Evolutionary conservation across 2,329 filamentous ascomycete genomes (phyloP).

Genomic region (Teratosphaeria zuluensis): DNA sequence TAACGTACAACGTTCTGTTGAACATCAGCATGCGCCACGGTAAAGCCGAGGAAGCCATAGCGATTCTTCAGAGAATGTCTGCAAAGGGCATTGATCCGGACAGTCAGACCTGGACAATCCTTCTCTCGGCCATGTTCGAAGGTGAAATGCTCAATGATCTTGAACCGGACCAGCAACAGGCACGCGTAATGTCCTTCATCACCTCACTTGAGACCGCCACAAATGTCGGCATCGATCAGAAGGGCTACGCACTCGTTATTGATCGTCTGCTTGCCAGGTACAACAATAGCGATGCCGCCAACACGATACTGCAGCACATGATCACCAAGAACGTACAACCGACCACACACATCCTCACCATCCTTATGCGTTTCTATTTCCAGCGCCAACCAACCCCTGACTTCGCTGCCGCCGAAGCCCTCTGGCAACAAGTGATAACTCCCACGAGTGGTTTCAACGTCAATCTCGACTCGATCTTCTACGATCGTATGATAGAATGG

Average conservation of each 20-base stretch:
- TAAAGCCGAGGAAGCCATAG: slow-evolving; percentile 20
- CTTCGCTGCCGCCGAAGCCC: slow-evolving; percentile 47
- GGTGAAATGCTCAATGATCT: slow-evolving; percentile 37
- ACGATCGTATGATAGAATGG: slow-evolving; percentile 60
- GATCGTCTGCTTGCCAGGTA: slow-evolving; percentile 48
- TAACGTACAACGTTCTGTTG: slow-evolving; percentile 26
- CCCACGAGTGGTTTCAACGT: slow-evolving; percentile 16
- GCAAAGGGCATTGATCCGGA: slow-evolving; percentile 38
- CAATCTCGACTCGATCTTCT: slow-evolving; percentile 48
- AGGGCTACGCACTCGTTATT: slow-evolving; percentile 62
- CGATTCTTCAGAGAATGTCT: slow-evolving; percentile 34
- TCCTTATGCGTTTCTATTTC: slow-evolving; percentile 61
- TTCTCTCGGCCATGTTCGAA: slow-evolving; percentile 52
- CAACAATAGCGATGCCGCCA: slow-evolving; percentile 42
- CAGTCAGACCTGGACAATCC: slow-evolving; percentile 59
- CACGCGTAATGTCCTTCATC: slow-evolving; percentile 49
- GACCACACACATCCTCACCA: slow-evolving; percentile 62
- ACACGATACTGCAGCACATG: slow-evolving; percentile 56
- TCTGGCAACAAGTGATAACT: slow-evolving; percentile 43
- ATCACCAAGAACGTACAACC: slow-evolving; percentile 41
- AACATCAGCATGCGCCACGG: slow-evolving; percentile 21
- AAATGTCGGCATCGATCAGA: slow-evolving; percentile 42
- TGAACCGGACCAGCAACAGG: slow-evolving; percentile 40
- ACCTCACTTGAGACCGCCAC: slow-evolving; percentile 47
- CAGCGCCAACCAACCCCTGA: slow-evolving; percentile 42